These are phyloP conservation scores for Kockiozyma suomiensis DNA, from an alignment of 805 yeast species.

Conservation along the genomic window DNA sequence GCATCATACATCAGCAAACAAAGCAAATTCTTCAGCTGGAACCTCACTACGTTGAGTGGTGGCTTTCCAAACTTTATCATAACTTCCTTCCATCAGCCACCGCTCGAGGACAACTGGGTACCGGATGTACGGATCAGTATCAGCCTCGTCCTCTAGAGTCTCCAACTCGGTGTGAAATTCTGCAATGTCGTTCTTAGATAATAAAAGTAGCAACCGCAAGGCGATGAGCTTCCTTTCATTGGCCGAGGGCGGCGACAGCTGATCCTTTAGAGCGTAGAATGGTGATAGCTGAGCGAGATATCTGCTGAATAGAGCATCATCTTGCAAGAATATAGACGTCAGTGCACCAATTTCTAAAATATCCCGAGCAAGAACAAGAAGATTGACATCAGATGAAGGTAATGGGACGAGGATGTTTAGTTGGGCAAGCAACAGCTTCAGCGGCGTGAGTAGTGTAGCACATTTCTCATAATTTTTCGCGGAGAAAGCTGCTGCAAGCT, in stretches of 20 bases:
- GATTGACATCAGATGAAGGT: slow-evolving; percentile 48
- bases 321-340: slow-evolving; percentile 64
- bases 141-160: slow-evolving; percentile 60
- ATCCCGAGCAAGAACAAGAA: slow-evolving; percentile 75
- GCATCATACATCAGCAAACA: slow-evolving; percentile 58
- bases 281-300: slow-evolving; percentile 73
- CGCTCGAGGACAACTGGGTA: slow-evolving; percentile 90
- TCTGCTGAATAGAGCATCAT: slow-evolving; percentile 69
- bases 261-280: slow-evolving; percentile 59
- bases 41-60: slow-evolving; percentile 56
- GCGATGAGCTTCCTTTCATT: slow-evolving; percentile 76
- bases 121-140: slow-evolving; percentile 68
- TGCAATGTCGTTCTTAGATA: slow-evolving; percentile 82
- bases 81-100: slow-evolving; percentile 95
- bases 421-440: slow-evolving; percentile 78
- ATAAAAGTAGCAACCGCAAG: slow-evolving; percentile 70
- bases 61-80: slow-evolving; percentile 84
- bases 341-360: slow-evolving; percentile 89
- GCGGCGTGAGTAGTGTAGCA: slow-evolving; percentile 61
- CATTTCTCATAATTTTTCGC: slow-evolving; percentile 64
- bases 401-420: slow-evolving; percentile 74
- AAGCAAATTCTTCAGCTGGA: slow-evolving; percentile 70
- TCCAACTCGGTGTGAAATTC: slow-evolving; percentile 91
- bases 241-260: slow-evolving; percentile 50
- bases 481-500: slow-evolving; percentile 67